These are phyloP conservation scores for Saccharum hybrid DNA, from an alignment of 202 grass and related monocot genomes.

Conservation along the genomic window DNA sequence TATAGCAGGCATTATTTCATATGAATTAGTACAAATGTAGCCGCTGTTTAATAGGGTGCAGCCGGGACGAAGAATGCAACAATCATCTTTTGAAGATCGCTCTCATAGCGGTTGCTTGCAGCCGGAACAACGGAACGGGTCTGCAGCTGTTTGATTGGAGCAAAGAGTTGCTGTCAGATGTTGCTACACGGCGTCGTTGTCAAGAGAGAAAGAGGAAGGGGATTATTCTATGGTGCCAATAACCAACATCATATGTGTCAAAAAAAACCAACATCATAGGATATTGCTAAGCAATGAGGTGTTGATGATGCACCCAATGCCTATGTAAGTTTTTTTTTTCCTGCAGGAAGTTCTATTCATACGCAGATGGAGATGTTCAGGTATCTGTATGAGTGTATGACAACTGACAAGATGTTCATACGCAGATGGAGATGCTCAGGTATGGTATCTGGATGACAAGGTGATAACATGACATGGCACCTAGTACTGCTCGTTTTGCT, in stretches of 20 bases:
- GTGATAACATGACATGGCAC: neutral
- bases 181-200: conserved; percentile 20
- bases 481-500: neutral
- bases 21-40: neutral
- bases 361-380: neutral
- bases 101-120: conserved; percentile 31
- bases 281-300: neutral
- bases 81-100: neutral
- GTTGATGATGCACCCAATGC: neutral
- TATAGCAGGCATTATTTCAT: conserved; percentile 13
- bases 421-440: neutral
- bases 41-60: neutral
- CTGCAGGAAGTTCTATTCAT: neutral
- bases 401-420: no score
- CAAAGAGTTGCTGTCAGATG: neutral
- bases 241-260: neutral
- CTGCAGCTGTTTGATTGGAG: conserved; percentile 33
- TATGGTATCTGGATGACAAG: neutral
- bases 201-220: neutral
- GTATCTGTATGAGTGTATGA: no score
- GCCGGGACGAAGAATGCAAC: conserved; percentile 23
- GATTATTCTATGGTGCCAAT: neutral
- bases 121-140: conserved; percentile 43
- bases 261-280: neutral
- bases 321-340: neutral